These are phyloP conservation scores for Micractinium sp. DNA, from an alignment of 139 green algal species.

Conservation along the genomic window DNA sequence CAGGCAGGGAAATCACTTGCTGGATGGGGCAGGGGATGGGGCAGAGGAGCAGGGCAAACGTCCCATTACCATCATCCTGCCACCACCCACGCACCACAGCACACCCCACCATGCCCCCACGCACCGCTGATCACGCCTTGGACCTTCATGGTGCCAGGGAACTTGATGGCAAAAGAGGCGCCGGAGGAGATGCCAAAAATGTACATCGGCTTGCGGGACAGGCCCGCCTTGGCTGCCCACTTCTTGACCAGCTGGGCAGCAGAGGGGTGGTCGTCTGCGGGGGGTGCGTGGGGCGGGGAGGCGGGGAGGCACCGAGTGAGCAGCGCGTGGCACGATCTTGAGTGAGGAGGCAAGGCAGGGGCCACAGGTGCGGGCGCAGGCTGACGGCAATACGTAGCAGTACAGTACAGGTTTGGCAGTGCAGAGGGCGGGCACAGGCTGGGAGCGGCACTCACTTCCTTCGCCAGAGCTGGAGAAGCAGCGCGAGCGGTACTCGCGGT, in stretches of 20 bases:
- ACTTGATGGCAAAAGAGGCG: conserved; percentile 34
- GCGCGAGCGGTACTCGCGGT: conserved; percentile 26
- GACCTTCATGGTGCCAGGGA: conserved; percentile 18
- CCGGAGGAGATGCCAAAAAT: conserved; percentile 27
- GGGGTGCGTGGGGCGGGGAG: too few relatives aligned
- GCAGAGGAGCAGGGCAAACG: background rate
- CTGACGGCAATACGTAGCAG: too few relatives aligned
- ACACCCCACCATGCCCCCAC: background rate
- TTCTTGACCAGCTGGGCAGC: background rate
- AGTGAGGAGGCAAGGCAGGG: background rate
- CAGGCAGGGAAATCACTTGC: too few relatives aligned
- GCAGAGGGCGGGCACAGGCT: too few relatives aligned
- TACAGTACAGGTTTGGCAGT: background rate
- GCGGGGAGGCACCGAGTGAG: background rate
- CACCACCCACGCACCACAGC: background rate
- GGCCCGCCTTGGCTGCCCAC: background rate
- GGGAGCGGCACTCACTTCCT: background rate
- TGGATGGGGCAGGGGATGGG: too few relatives aligned
- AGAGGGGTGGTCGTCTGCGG: conserved; percentile 16
- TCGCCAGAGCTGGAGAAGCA: conserved; percentile 17
- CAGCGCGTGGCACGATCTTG: too few relatives aligned
- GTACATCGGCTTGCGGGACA: conserved; percentile 26
- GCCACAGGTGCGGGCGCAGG: background rate
- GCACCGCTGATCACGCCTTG: conserved; percentile 4
- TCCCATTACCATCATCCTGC: too few relatives aligned